Base-by-base conservation (phyloP, 1,139 yeast species). In the Pichiaceae sp. region DNA sequence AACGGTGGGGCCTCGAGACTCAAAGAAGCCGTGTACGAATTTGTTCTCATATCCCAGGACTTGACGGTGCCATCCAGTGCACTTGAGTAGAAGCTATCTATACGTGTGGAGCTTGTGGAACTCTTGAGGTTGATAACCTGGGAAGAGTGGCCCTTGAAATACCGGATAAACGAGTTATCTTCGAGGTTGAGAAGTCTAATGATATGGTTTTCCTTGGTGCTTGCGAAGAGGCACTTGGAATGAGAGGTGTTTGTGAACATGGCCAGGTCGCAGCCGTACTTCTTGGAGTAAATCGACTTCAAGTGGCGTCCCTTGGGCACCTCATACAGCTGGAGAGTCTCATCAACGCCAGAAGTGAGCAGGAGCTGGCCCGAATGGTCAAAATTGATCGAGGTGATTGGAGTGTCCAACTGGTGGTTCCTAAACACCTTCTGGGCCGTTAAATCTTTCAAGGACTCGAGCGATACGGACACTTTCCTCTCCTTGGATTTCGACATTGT, bases 251-350 rank as follows among this genome's bases (percentile, higher is more conserved):
- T 95, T 1, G 96, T 79, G 57, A 91, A 91, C 34, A 78, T 68
- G 2, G 96, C 96, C 31, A 85, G 61, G 52, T 85, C 87, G 40
- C 89, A 86, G 0, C 99, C 98, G 50, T 91, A 91, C 54, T 91
- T 91, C 59, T 86, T 91, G 18, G 94, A 80, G 45, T 76, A 81
- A 4, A 85, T 70, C 5, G 86, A 77, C 45, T 75, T 78, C 35
- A 64, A 47, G 45, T 76, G 81, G 25, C 71, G 66, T 1, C 96
- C 96, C 38, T 74, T 68, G 34, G 75, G 70, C 20, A 78, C 70
- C 58, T 89, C 95, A 55, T 86, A 91, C 17, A 93, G 61, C 52
- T 86, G 95, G 48, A 91, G 78, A 16, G 85, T 71, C 50, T 85
- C 89, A 59, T 86, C 95, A 9, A 79, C 75, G 3, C 91, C 86